phyloP scores from a whole-genome alignment of 2,329 filamentous ascomycete species.

The Plenodomus lindquistii region DNA sequence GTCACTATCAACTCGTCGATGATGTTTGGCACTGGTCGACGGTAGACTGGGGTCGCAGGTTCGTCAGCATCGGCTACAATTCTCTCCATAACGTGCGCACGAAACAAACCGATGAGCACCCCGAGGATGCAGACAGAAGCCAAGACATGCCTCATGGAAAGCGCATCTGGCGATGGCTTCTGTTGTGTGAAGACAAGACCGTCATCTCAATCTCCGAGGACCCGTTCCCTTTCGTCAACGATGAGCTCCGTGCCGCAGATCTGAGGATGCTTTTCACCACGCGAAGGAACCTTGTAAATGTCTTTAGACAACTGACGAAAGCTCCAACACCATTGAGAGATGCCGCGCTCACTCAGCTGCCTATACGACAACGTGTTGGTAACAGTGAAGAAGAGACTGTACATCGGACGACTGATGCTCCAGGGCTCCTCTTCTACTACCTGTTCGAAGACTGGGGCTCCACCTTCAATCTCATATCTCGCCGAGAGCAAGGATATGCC shows the following conservation, averaged over 20 bases:
- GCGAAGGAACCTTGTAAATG: conserved; percentile 62
- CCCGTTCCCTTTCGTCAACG: conserved; percentile 48
- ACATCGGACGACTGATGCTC: conserved; percentile 56
- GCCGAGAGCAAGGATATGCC: conserved; percentile 52
- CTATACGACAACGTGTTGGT: conserved; percentile 51
- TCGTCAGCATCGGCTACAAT: conserved; percentile 73
- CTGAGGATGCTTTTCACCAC: conserved; percentile 55
- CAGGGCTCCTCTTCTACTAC: conserved; percentile 67
- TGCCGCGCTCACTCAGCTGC: conserved; percentile 49
- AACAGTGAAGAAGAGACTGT: conserved; percentile 51
- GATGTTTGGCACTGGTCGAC: conserved; percentile 78
- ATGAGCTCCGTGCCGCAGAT: conserved; percentile 46
- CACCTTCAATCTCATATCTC: conserved; percentile 60
- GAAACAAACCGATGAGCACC: conserved; percentile 22
- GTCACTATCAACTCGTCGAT: conserved; percentile 64
- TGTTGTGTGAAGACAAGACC: conserved; percentile 71
- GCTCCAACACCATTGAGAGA: conserved; percentile 49
- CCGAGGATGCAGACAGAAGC: conserved; percentile 37
- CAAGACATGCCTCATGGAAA: conserved; percentile 53
- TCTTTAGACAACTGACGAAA: conserved; percentile 64
- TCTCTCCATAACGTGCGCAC: conserved; percentile 56
- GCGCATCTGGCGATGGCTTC: conserved; percentile 71
- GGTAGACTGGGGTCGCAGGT: conserved; percentile 68
- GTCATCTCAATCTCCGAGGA: conserved; percentile 72
- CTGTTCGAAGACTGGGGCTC: conserved; percentile 69